Conservation (phyloP, 495 filamentous ascomycete species). For the Pseudoneurospora amorphoporcata region DNA sequence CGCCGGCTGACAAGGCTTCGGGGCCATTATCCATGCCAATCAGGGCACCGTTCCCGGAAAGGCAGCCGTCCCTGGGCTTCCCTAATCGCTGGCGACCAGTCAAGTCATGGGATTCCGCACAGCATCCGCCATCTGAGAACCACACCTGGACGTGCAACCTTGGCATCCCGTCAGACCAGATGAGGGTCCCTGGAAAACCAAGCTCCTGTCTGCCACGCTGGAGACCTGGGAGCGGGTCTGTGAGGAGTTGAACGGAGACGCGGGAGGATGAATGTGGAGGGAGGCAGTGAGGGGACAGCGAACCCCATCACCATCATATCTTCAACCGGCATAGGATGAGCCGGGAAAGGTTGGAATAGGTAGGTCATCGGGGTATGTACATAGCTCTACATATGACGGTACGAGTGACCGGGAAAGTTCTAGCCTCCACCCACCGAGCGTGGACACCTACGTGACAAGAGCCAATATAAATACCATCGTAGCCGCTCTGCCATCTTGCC, state of each 20-base stretch:
- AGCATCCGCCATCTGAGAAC: slow-evolving; percentile 1
- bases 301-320: not conserved
- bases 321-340: not conserved
- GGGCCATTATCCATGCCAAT: slow-evolving; percentile 20
- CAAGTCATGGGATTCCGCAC: slow-evolving; percentile 3
- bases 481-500: slow-evolving; percentile 4
- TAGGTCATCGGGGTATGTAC: not conserved
- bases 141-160: slow-evolving; percentile 8
- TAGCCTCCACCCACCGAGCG: slow-evolving; percentile 8
- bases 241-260: slow-evolving; percentile 2
- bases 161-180: slow-evolving; percentile 5
- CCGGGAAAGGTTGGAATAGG: not conserved
- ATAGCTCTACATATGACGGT: not conserved
- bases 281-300: slow-evolving; percentile 4
- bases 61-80: slow-evolving; percentile 5
- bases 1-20: slow-evolving; percentile 1
- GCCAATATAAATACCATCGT: slow-evolving; percentile 20
- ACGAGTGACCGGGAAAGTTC: not conserved
- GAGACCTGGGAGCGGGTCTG: slow-evolving; percentile 20
- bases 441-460: slow-evolving; percentile 3
- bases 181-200: slow-evolving; percentile 3
- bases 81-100: not conserved
- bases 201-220: slow-evolving; percentile 5
- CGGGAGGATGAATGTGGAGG: not conserved
- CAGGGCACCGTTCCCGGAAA: slow-evolving; percentile 7